A percentile compares a stretch with the other conserved stretches of the same genome.
These are phyloP conservation scores for Pichia rugopelliculosa DNA, from an alignment of 805 yeast genomes.

Conservation along the genomic window DNA sequence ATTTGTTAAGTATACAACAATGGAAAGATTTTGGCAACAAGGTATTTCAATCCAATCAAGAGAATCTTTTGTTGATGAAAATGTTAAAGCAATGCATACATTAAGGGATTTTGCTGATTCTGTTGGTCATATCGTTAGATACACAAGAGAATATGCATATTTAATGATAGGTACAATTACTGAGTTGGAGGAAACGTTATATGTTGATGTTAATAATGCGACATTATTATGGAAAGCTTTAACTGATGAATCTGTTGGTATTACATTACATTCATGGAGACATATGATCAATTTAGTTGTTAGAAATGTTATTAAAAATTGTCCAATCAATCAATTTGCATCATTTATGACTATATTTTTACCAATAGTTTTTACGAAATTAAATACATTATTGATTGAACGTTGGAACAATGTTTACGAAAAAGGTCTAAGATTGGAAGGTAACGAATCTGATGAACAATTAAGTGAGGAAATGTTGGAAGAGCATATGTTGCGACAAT, in stretches of 20 bases:
- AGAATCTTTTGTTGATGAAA: conserved; percentile 91
- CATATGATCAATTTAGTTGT: conserved; percentile 89
- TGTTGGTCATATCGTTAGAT: conserved; percentile 91
- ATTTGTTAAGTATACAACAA: conserved; percentile 81
- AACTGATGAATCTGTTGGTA: conserved; percentile 77
- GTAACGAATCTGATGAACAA: conserved; percentile 61
- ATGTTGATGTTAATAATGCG: conserved; percentile 79
- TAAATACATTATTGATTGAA: conserved; percentile 65
- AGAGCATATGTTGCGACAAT: conserved; percentile 86
- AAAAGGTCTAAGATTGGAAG: conserved; percentile 50
- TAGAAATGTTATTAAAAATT: conserved; percentile 78
- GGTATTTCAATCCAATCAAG: conserved; percentile 92
- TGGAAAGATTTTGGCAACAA: conserved; percentile 97
- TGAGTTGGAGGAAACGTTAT: conserved; percentile 81
- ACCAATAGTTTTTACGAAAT: conserved; percentile 64
- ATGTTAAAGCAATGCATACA: conserved; percentile 88
- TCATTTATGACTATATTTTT: conserved; percentile 69
- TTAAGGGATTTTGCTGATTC: conserved; percentile 95
- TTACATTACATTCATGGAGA: conserved; percentile 93
- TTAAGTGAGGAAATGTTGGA: conserved; percentile 98
- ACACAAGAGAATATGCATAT: conserved; percentile 93
- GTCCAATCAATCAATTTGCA: conserved; percentile 66
- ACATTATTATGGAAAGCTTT: conserved; percentile 73
- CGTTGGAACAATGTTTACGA: conserved; percentile 68
- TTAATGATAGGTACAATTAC: conserved; percentile 84